Percentiles rank a stretch among this genome's conserved stretches.
Evolutionary conservation across 305 asterid species (phyloP).

Genomic region (Solanum hybrid): DNA sequence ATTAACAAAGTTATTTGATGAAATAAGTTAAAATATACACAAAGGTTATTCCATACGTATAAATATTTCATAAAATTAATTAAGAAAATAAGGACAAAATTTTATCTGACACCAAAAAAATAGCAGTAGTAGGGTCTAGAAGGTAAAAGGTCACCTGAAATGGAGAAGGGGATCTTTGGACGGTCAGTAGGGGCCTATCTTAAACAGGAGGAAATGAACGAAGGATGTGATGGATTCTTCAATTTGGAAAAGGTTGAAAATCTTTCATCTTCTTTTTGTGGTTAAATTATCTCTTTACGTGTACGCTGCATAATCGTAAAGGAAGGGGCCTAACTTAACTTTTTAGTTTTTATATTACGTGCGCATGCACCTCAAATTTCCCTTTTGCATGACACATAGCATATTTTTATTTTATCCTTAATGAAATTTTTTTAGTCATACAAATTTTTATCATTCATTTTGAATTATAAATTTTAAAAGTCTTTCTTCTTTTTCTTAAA

Average conservation of each 20-base stretch:
- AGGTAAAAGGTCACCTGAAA: slow-evolving; percentile 2
- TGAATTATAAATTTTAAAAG: too few species aligned
- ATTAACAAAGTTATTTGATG: too few species aligned
- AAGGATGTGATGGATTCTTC: slow-evolving; percentile 23
- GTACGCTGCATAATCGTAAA: too few species aligned
- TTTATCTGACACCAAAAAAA: too few species aligned
- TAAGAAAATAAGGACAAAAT: too few species aligned
- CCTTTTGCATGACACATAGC: not conserved
- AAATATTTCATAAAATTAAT: too few species aligned
- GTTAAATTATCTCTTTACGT: not conserved
- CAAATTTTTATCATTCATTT: too few species aligned
- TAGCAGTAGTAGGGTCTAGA: not conserved
- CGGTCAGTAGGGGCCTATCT: slow-evolving; percentile 11
- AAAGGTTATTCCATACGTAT: too few species aligned
- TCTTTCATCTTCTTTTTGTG: not conserved
- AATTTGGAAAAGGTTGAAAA: not conserved
- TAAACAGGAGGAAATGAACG: not conserved
- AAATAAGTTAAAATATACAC: too few species aligned
- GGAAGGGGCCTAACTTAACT: not conserved
- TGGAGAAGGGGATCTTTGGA: slow-evolving; percentile 12
- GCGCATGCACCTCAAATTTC: not conserved
- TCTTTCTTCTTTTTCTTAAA: too few species aligned
- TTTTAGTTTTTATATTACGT: not conserved
- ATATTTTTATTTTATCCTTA: too few species aligned
- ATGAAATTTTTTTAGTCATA: too few species aligned